Percentiles rank a stretch among this genome's conserved stretches.
These are phyloP conservation scores for Alectoria sarmentosa DNA, from an alignment of 495 filamentous ascomycete genomes.

Conservation along the genomic window DNA sequence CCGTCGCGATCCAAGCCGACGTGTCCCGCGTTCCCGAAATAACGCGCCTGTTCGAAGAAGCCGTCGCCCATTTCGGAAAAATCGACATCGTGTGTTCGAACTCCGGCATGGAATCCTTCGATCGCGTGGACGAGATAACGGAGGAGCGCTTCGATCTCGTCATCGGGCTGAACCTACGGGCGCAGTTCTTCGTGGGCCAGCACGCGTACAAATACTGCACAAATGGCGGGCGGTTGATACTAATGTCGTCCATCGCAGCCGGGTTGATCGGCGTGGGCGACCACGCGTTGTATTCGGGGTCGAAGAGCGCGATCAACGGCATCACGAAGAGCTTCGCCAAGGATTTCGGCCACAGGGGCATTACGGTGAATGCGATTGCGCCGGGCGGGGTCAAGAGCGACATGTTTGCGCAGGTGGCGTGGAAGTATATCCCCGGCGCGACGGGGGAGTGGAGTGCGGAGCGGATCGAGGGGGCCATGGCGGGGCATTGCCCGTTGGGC, in stretches of 20 bases:
- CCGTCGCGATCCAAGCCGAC: slow-evolving; percentile 68
- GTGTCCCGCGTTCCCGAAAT: slow-evolving; percentile 61
- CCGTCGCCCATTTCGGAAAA: slow-evolving; percentile 58
- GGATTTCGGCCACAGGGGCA: slow-evolving; percentile 44
- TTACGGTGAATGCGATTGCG: slow-evolving; percentile 60
- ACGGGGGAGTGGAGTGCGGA: slow-evolving; percentile 26
- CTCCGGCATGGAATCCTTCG: slow-evolving; percentile 49
- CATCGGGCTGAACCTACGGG: slow-evolving; percentile 68
- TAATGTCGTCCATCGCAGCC: slow-evolving; percentile 51
- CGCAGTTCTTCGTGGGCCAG: slow-evolving; percentile 80
- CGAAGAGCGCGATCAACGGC: slow-evolving; percentile 52
- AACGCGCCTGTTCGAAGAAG: slow-evolving; percentile 52
- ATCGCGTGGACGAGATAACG: slow-evolving; percentile 56
- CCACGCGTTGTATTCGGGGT: slow-evolving; percentile 55
- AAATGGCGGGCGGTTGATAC: slow-evolving; percentile 59
- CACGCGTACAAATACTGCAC: slow-evolving; percentile 63
- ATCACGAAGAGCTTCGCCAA: slow-evolving; percentile 51
- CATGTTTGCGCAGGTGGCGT: slow-evolving; percentile 60
- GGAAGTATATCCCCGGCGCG: slow-evolving; percentile 57
- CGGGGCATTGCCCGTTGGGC: slow-evolving; percentile 50
- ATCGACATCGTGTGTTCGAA: slow-evolving; percentile 73
- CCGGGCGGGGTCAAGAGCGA: slow-evolving; percentile 64
- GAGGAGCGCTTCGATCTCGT: slow-evolving; percentile 69
- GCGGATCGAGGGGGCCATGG: slow-evolving; percentile 36
- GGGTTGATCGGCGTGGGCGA: slow-evolving; percentile 51